Percentiles rank a stretch among this genome's conserved stretches.
Conservation (phyloP, 106 monocot genomes). For the Dactylorhiza incarnata region DNA sequence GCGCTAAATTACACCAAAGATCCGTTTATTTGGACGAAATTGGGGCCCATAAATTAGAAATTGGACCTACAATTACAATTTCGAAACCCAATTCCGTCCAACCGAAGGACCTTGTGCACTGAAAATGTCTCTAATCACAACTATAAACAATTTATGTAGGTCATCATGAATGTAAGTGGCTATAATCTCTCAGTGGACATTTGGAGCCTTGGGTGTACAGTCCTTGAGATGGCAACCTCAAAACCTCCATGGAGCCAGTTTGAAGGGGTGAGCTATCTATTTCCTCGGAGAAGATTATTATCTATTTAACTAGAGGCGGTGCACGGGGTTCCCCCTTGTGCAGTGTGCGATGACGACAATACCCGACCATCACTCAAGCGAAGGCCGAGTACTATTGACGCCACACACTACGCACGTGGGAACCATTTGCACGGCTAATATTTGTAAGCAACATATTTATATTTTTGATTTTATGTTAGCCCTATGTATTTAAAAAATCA, state of each 20-base stretch:
- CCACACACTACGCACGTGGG: too few species aligned
- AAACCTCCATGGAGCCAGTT: conserved; percentile 84
- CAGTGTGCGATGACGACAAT: background rate
- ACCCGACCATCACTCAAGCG: background rate
- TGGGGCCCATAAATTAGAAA: too few species aligned
- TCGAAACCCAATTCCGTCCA: background rate
- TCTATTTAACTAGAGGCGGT: background rate
- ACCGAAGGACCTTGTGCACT: background rate
- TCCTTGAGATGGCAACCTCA: conserved; percentile 83
- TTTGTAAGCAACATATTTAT: too few species aligned
- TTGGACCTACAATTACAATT: background rate
- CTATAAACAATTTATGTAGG: conserved; percentile 27
- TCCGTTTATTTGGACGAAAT: too few species aligned
- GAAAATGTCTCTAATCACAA: background rate
- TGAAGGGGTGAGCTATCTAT: conserved; percentile 50
- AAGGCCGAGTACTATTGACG: too few species aligned
- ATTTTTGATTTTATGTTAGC: too few species aligned
- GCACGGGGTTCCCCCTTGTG: too few species aligned
- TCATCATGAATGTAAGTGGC: conserved; percentile 69
- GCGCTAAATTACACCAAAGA: background rate
- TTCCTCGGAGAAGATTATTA: background rate
- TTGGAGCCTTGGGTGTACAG: conserved; percentile 92
- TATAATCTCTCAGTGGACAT: conserved; percentile 81
- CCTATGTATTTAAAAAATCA: too few species aligned
- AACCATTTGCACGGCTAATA: too few species aligned